Conservation (phyloP, 176 grass and related monocot species). For the Rhynchospora tenuis region DNA sequence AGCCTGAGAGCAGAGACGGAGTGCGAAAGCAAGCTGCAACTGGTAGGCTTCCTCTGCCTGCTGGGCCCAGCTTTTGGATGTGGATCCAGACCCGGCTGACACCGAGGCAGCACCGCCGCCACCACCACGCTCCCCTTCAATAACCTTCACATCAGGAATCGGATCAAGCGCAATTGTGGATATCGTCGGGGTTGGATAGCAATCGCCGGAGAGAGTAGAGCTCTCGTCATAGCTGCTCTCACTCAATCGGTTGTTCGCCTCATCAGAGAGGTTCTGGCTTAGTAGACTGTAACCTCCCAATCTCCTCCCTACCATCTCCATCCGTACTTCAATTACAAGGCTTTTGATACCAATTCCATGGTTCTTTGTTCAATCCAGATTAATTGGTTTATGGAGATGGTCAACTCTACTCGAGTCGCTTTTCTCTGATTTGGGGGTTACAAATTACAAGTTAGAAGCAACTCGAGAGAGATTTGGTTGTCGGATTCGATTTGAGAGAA, state of each 20-base stretch:
- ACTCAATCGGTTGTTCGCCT: constrained; percentile 35
- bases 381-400: neutral
- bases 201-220: constrained; percentile 34
- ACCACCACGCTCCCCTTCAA: neutral
- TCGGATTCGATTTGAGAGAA: neutral
- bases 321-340: neutral
- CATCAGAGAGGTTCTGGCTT: constrained; percentile 21
- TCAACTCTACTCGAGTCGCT: neutral
- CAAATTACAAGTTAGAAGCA: neutral
- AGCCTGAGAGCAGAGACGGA: constrained; percentile 81
- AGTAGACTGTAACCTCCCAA: constrained; percentile 27
- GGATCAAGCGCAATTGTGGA: constrained; percentile 24
- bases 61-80: constrained; percentile 83
- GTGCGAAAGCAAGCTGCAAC: constrained; percentile 76
- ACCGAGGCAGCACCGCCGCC: neutral
- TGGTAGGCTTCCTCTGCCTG: constrained; percentile 91
- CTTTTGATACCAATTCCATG: neutral
- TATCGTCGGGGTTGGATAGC: constrained; percentile 12
- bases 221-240: constrained; percentile 56
- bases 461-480: neutral
- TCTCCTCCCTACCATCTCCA: constrained; percentile 30
- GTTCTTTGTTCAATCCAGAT: neutral
- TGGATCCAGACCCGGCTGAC: constrained; percentile 18
- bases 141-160: neutral
- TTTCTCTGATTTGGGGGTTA: neutral